These are phyloP conservation scores for Lathyrus tuberosus DNA, from an alignment of 306 rosid genomes.

Conservation along the genomic window DNA sequence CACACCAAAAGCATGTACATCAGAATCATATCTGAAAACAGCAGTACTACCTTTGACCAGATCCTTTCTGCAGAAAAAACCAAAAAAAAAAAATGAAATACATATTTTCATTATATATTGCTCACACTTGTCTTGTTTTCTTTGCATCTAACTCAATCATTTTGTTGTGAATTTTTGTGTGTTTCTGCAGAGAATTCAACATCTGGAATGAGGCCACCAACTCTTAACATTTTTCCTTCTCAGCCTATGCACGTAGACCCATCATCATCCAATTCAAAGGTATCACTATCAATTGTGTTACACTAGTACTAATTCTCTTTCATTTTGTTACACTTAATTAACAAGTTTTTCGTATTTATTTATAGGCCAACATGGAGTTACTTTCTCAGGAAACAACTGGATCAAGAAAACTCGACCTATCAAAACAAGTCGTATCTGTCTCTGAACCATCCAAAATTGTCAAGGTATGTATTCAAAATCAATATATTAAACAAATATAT, in stretches of 20 bases:
- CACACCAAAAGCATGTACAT: slow-evolving; percentile 64
- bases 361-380: not conserved
- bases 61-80: slow-evolving; percentile 45
- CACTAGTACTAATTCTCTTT: not conserved
- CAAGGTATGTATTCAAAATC: slow-evolving; percentile 49
- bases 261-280: slow-evolving; percentile 67
- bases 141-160: slow-evolving; percentile 20
- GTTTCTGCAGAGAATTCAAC: slow-evolving; percentile 50
- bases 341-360: not conserved
- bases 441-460: slow-evolving; percentile 58
- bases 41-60: slow-evolving; percentile 71
- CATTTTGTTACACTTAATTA: slow-evolving; percentile 11
- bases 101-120: slow-evolving; percentile 35
- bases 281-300: slow-evolving; percentile 22
- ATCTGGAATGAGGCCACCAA: slow-evolving; percentile 87
- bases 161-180: slow-evolving; percentile 22
- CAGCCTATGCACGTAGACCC: slow-evolving; percentile 92
- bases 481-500: not conserved
- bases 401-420: slow-evolving; percentile 67
- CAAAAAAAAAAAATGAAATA: slow-evolving; percentile 23
- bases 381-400: slow-evolving; percentile 59
- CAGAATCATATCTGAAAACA: slow-evolving; percentile 43
- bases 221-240: slow-evolving; percentile 96
- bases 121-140: slow-evolving; percentile 9
- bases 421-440: slow-evolving; percentile 47